phyloP scores from a whole-genome alignment of 345 rosid species.

The Stellera chamaejasme region DNA sequence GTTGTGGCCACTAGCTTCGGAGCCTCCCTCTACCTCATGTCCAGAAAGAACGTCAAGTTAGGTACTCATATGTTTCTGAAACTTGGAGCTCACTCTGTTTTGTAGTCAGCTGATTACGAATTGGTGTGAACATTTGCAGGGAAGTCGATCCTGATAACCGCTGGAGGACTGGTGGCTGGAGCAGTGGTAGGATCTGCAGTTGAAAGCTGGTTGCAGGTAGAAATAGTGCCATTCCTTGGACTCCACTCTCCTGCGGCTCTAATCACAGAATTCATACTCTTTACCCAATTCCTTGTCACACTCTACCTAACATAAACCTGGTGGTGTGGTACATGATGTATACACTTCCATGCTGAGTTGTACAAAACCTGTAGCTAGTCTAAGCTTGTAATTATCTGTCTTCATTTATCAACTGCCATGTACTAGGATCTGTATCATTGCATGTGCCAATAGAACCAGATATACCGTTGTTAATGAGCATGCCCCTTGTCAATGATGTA shows the following conservation, averaged over 20 bases:
- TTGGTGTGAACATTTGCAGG: slow-evolving; percentile 34
- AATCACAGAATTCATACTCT: slow-evolving; percentile 74
- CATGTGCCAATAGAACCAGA: no score
- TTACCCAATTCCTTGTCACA: slow-evolving; percentile 82
- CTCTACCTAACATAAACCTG: slow-evolving; percentile 57
- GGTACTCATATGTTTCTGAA: slow-evolving; percentile 30
- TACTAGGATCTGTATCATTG: no score
- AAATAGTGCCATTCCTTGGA: slow-evolving; percentile 81
- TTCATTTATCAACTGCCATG: no score
- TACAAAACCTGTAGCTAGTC: slow-evolving; percentile 41
- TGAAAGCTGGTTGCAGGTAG: slow-evolving; percentile 95
- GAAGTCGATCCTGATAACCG: slow-evolving; percentile 72
- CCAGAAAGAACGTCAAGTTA: slow-evolving; percentile 67
- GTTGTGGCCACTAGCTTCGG: slow-evolving; percentile 81
- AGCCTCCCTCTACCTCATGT: slow-evolving; percentile 89
- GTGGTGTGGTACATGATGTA: slow-evolving; percentile 6
- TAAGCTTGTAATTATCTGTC: no score
- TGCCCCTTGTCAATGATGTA: no score
- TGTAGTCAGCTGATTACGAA: not conserved
- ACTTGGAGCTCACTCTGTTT: no score
- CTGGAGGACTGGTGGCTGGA: slow-evolving; percentile 93
- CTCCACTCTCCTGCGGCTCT: slow-evolving; percentile 79
- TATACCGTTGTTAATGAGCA: no score
- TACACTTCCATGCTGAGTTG: slow-evolving; percentile 9
- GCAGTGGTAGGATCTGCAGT: slow-evolving; percentile 89